Conservation (phyloP, 345 rosid species). For the Sonneratia caseolaris region DNA sequence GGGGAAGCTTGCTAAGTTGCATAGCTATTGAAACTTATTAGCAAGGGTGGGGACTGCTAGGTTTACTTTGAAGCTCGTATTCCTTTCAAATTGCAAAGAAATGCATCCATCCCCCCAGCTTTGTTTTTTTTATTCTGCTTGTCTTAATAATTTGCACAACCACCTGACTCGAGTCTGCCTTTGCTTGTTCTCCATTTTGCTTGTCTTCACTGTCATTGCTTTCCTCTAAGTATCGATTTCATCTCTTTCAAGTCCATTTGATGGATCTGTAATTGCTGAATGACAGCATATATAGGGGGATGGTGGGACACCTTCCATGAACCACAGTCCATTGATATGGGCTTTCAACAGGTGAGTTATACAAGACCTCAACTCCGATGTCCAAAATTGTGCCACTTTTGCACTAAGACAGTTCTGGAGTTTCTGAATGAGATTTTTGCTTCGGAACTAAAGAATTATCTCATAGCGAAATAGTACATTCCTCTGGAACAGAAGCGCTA, state of each 20-base stretch:
- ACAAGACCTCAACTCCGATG: background rate
- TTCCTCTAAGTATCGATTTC: background rate
- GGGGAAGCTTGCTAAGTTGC: background rate
- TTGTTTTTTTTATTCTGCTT: background rate
- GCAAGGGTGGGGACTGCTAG: background rate
- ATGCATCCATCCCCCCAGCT: background rate
- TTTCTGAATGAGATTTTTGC: background rate
- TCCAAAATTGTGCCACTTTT: background rate
- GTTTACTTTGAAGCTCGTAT: background rate
- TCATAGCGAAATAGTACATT: background rate
- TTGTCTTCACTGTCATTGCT: background rate
- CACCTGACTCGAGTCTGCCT: background rate
- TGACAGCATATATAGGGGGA: background rate
- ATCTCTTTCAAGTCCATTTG: background rate
- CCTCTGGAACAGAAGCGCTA: background rate
- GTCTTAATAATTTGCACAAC: background rate
- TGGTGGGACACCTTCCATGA: background rate
- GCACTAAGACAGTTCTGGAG: background rate
- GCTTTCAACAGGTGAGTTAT: background rate
- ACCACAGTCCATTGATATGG: background rate
- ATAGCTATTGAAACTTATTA: background rate
- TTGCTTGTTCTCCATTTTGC: background rate
- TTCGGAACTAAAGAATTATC: background rate
- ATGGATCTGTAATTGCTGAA: conserved; percentile 1
- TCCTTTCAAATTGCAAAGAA: background rate